Base-by-base conservation (phyloP, 495 filamentous ascomycete genomes). In the Neurospora hispaniola region DNA sequence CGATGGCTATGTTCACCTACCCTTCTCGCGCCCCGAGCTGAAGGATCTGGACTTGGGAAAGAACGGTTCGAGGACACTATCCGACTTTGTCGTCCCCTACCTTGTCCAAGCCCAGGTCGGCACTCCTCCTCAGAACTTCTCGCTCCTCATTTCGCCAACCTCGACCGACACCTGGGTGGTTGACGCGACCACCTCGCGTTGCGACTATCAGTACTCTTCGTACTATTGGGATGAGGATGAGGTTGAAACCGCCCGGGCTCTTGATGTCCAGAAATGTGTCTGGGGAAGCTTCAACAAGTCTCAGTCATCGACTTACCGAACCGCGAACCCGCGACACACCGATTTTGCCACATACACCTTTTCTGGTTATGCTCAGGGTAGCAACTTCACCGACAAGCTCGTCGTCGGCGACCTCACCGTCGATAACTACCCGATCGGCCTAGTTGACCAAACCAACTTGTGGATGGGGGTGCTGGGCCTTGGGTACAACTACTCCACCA, bases 91-190 rank as follows among this genome's bases (percentile, higher is more conserved):
- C 12, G 54, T 62, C 27, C 54, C 54, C 2, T 93, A 92, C 74
- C 85, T 84, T 75, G 85, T 87, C 71, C 90, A 90, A 72, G 79
- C 90, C 72, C 85, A 82, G 14, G 76, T 93, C 69, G 91, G 91
- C 38, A 91, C 90, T 8, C 90, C 90, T 5, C 74, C 80, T 7
- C 91, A 93, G 75, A 78, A 75, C 8, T 70, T 93, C 27, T 81
- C 82, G 11, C 74, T 93, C 71, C 82, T 89, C 72, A 81, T 93
- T 71, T 90, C 92, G 76, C 90, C 90, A 7, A 90, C 90, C 14
- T 90, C 88, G 72, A 90, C 89, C 68, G 90, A 94, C 81, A 81
- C 94, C 7, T 96, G 93, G 93, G 84, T 88, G 20, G 91, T 90
- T 75, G 83, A 86, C 20, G 82, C 84, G 5, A 81, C 83, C 66